These are phyloP conservation scores for Zasmidium angulare DNA, from an alignment of 2,329 filamentous ascomycete genomes.

Conservation along the genomic window DNA sequence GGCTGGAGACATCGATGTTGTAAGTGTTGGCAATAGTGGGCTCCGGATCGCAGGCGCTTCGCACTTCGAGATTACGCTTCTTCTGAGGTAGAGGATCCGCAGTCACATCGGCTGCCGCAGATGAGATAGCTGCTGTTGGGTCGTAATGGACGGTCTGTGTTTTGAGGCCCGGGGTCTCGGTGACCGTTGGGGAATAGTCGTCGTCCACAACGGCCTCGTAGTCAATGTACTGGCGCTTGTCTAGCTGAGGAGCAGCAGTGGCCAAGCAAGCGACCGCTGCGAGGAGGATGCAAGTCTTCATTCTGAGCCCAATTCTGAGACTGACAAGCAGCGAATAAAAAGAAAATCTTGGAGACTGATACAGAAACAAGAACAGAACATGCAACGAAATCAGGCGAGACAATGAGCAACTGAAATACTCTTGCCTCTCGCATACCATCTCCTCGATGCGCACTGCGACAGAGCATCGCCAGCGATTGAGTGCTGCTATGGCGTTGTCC, in stretches of 20 bases:
- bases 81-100: not conserved
- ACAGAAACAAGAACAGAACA: not conserved
- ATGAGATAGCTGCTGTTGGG: not conserved
- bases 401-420: not conserved
- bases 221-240: not conserved
- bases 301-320: too few species aligned
- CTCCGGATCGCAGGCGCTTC: not conserved
- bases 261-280: not conserved
- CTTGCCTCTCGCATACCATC: not conserved
- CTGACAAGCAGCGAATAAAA: not conserved
- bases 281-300: not conserved
- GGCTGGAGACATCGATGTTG: not conserved
- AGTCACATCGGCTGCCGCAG: not conserved
- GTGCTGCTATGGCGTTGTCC: not conserved
- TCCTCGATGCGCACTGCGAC: not conserved
- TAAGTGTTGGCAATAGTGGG: not conserved
- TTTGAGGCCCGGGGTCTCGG: not conserved
- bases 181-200: not conserved
- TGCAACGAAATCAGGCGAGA: not conserved
- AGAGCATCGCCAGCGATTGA: not conserved
- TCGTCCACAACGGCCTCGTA: not conserved
- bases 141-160: not conserved
- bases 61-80: not conserved
- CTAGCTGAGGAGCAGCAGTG: not conserved
- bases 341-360: not conserved